Evolutionary conservation across 2,329 filamentous ascomycete species (phyloP), one percentile per base, ranked within the genome.

Genomic region (Fusarium sp.): DNA sequence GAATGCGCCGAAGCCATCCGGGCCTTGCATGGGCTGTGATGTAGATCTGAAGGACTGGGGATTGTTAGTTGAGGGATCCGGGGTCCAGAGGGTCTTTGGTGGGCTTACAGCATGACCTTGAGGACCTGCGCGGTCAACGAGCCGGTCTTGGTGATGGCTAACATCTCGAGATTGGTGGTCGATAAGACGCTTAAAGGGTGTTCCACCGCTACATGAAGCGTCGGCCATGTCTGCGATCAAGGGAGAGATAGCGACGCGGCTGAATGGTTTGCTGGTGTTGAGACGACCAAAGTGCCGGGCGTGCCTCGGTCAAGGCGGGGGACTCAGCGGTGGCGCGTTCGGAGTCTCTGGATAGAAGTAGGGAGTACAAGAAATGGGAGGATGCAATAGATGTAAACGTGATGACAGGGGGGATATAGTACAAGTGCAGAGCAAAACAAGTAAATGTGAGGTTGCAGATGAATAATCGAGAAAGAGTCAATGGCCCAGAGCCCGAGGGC

Each of bases 181-280:
- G 18, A 82, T 72, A 43, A 84, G 77, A 12, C 78, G 79, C 76
- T 84, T 84, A 59, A 84, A 83, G 37, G 82, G 82, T 51, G 80
- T 81, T 3, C 78, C 77, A 36, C 81, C 82, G 65, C 81, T 82
- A 66, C 82, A 84, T 10, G 82, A 81, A 59, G 78, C 77, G 55
- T 83, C 81, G 39, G 81, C 78, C 82, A 84, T 84, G 57, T 28
- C 51, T 56, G 40, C 12, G 47, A 23, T 54, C 13, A 34, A 37
- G n/a, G 30, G 18, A 27, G 53, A 40, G 40, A 30, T 34, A 27
- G 5, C n/a, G 48, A 58, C 61, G 53, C 27, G 36, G 53, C 48
- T 57, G 23, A 10, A 12, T 4, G 8, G 36, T 52, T 55, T 34
- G 60, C 34, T 50, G 31, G 30, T 15, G 37, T 50, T 28, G 48